Base-by-base conservation (phyloP, 352 stramenopile species). In the Phytophthora pluvialis region DNA sequence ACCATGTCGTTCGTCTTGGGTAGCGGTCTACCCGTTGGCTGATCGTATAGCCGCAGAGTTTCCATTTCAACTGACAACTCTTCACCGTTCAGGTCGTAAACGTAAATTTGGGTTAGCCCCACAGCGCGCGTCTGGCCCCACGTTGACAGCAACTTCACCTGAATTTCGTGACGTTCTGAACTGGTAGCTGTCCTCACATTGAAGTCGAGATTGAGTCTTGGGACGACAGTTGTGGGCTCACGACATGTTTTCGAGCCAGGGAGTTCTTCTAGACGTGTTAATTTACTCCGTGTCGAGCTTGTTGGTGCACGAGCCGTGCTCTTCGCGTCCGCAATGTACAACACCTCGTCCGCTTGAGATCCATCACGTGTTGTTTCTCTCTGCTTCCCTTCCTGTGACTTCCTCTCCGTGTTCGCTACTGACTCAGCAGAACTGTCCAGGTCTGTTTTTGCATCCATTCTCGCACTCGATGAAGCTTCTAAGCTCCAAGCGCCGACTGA, bases 1-100 rank as follows among this genome's bases (percentile, higher is more conserved):
- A 89, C 78, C 81, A 93, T 93, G 26, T 91, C 83, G 53, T 88
- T 78, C 5, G 45, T 85, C 56, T 87, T 81, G 0, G 84, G 64
- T 12, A 95, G 48, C 4, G 83, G 56, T 25, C 72, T 68, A 4
- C 57, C 78, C 10, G 81, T 77, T 4, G 63, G 47, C 51, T 80
- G 75, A 10, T 89, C 80, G 44, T 81, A 91, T 12, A 95, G 40
- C n/a, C 73, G 77, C 4, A 93, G 35, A 11, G 55, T 77, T 1
- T 64, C 53, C n/a, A 63, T 4, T 12, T 91, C 71, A 10, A 93
- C 66, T 0, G 65, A 40, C 0, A 95, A 46, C 15, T 91, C 83
- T 21, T 78, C 65, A 7, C 83, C 84, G n/a, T 88, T 77, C 0
- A 38, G 45, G 55, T 93, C 83, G 38, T 94, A 93, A 0, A 81